phyloP scores from a whole-genome alignment of 2,329 filamentous ascomycete genomes.

The Claviceps africana region DNA sequence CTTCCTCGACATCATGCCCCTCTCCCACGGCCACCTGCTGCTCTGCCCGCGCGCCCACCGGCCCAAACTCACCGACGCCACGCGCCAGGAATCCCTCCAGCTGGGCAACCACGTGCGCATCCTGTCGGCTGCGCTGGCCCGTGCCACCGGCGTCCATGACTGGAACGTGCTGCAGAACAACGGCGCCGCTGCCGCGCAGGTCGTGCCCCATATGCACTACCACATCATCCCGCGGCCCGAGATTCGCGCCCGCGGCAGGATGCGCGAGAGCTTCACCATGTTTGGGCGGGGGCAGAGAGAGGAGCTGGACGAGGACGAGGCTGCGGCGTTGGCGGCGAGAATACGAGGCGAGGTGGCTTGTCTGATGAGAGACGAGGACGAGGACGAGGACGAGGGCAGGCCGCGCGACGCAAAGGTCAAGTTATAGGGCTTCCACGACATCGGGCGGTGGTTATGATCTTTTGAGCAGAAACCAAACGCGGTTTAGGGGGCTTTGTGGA shows the following conservation, averaged over 20 bases:
- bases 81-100: constrained; percentile 46
- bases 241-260: constrained; percentile 37
- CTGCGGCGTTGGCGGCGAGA: constrained; percentile 40
- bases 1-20: constrained; percentile 86
- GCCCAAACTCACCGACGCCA: constrained; percentile 62
- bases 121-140: constrained; percentile 56
- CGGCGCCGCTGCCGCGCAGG: constrained; percentile 75
- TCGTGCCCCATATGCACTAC: constrained; percentile 88
- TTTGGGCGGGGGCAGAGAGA: constrained; percentile 61
- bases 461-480: too few relatives aligned
- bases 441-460: too few relatives aligned
- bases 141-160: constrained; percentile 57
- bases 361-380: constrained; percentile 29
- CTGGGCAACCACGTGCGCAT: constrained; percentile 57
- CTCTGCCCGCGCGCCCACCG: constrained; percentile 66
- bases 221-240: constrained; percentile 82
- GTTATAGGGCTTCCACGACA: neutral
- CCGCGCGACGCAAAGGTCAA: neutral
- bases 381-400: constrained; percentile 19
- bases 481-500: too few relatives aligned
- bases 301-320: constrained; percentile 67
- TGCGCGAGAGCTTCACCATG: constrained; percentile 62
- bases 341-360: constrained; percentile 36
- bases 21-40: constrained; percentile 70
- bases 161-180: constrained; percentile 99